Conservation (phyloP, 2,329 filamentous ascomycete species). For the Apiospora sp. region DNA sequence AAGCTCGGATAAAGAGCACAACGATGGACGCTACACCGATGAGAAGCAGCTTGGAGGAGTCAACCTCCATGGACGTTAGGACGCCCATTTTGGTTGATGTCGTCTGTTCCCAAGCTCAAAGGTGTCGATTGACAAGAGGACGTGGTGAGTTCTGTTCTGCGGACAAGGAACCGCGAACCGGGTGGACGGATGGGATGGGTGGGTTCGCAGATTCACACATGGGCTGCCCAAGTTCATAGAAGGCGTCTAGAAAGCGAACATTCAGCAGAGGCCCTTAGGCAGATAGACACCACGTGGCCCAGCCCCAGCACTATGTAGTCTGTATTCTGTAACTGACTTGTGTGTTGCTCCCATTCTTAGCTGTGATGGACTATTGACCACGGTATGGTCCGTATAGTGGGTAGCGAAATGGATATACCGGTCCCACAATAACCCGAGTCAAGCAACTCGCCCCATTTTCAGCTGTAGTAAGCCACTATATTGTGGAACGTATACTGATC, state of each 20-base stretch:
- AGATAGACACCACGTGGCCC: background rate
- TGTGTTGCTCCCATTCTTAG: too few relatives aligned
- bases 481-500: background rate
- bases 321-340: background rate
- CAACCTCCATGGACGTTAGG: conserved; percentile 12
- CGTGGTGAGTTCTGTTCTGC: conserved; percentile 3
- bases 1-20: background rate
- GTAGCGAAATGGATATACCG: background rate
- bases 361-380: background rate
- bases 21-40: background rate
- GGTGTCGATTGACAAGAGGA: background rate
- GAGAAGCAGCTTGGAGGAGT: background rate
- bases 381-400: conserved; percentile 4
- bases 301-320: background rate
- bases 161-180: conserved; percentile 1
- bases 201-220: conserved; percentile 8
- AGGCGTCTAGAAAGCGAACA: background rate
- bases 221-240: background rate
- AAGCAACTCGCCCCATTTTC: background rate
- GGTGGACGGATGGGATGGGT: background rate
- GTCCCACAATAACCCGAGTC: background rate
- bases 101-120: conserved; percentile 1
- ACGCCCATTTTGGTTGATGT: background rate
- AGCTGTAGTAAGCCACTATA: background rate
- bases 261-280: background rate